Percentiles rank a stretch among this genome's conserved stretches.
These are phyloP conservation scores for Filobasidium uniguttulatum DNA, from an alignment of 1,284 basidiomycete species.

Conservation along the genomic window DNA sequence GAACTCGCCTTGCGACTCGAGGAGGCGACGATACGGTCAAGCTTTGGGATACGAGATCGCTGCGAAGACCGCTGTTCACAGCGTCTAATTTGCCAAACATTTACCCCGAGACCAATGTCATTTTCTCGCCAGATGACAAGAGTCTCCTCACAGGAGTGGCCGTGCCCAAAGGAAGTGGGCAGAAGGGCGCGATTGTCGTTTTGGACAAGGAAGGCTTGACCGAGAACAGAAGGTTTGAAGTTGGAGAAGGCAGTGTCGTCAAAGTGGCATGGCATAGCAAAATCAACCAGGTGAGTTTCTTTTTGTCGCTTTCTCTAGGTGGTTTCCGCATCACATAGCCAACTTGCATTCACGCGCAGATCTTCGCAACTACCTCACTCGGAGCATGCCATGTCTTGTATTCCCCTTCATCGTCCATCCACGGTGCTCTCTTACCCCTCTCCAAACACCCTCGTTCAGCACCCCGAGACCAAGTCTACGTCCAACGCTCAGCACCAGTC, in stretches of 20 bases:
- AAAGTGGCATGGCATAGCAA: constrained; percentile 87
- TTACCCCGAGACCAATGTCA: constrained; percentile 80
- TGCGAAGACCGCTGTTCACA: constrained; percentile 67
- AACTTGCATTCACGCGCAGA: constrained; percentile 40
- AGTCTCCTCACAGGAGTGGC: constrained; percentile 62
- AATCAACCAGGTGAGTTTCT: constrained; percentile 70
- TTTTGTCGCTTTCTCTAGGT: background rate
- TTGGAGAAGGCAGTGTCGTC: constrained; percentile 66
- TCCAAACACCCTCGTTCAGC: constrained; percentile 48
- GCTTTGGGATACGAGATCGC: constrained; percentile 79
- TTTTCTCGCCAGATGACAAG: constrained; percentile 83
- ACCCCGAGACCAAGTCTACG: constrained; percentile 65
- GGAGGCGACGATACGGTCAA: constrained; percentile 92
- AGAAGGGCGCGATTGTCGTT: constrained; percentile 58
- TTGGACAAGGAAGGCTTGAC: constrained; percentile 55
- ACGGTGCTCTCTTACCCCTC: constrained; percentile 79
- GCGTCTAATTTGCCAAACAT: constrained; percentile 54
- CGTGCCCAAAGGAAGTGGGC: constrained; percentile 49
- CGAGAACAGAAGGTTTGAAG: constrained; percentile 45
- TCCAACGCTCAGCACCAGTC: constrained; percentile 52
- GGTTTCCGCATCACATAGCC: background rate
- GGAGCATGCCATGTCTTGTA: constrained; percentile 81
- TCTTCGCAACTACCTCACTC: constrained; percentile 71
- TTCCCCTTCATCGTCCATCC: constrained; percentile 68
- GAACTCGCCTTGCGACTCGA: constrained; percentile 63